phyloP scores from a whole-genome alignment of 345 rosid genomes.

The Salix suchowensis region DNA sequence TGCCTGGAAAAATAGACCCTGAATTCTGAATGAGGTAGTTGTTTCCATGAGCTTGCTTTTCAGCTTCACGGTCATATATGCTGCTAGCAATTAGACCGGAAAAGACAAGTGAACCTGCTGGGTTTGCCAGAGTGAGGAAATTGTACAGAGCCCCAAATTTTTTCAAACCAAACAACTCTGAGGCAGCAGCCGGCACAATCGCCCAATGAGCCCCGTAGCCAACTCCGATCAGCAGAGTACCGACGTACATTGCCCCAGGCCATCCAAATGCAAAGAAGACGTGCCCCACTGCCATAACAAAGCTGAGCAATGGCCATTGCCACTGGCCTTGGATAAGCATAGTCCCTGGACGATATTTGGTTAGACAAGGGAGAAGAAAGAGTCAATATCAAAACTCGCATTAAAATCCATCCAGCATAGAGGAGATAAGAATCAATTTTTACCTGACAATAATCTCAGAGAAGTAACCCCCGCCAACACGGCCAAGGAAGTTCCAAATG shows the following conservation, averaged over 20 bases:
- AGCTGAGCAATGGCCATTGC: conserved; percentile 83
- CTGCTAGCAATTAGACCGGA: conserved; percentile 87
- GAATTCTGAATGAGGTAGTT: conserved; percentile 15
- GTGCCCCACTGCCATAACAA: conserved; percentile 82
- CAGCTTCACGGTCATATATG: conserved; percentile 89
- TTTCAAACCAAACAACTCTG: conserved; percentile 92
- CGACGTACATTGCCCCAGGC: conserved; percentile 89
- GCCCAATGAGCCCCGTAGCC: conserved; percentile 99
- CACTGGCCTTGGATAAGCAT: conserved; percentile 84
- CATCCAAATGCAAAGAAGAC: conserved; percentile 85
- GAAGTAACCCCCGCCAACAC: conserved; percentile 91
- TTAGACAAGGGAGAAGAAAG: background rate
- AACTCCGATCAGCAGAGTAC: conserved; percentile 83
- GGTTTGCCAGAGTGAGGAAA: conserved; percentile 92
- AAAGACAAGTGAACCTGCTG: conserved; percentile 90
- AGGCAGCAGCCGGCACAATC: conserved; percentile 92
- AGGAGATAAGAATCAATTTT: conserved; percentile 4
- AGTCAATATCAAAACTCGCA: background rate
- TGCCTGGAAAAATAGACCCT: conserved; percentile 22
- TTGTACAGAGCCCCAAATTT: conserved; percentile 93
- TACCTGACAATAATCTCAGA: conserved; percentile 91
- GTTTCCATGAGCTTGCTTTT: conserved; percentile 54
- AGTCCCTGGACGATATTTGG: conserved; percentile 43
- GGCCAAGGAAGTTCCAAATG: conserved; percentile 98
- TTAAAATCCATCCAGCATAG: background rate